Conservation (phyloP, 495 filamentous ascomycete genomes). For the Xylaria nigripes region DNA sequence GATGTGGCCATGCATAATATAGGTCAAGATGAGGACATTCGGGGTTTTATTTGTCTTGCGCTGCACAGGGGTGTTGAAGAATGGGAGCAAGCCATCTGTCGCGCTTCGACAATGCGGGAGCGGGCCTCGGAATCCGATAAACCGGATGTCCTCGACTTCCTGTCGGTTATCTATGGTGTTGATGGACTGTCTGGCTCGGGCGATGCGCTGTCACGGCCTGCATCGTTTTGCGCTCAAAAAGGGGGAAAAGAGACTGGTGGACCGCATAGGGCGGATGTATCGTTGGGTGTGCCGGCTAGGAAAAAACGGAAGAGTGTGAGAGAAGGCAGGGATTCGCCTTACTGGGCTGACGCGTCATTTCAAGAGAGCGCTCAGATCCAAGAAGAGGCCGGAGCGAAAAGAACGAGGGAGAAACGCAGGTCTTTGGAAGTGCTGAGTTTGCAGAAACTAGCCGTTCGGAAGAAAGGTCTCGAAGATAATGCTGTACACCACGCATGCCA, state of each 20-base stretch:
- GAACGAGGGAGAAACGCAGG: not conserved
- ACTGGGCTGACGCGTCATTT: not conserved
- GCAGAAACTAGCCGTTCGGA: not conserved
- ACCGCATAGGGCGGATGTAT: not conserved
- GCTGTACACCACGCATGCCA: not conserved
- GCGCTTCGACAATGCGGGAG: constrained; percentile 22
- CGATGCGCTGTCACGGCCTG: not conserved
- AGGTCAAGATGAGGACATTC: constrained; percentile 20
- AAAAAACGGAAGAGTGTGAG: not conserved
- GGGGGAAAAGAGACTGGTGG: constrained; percentile 6
- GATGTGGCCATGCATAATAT: constrained; percentile 14
- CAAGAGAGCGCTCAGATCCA: not conserved
- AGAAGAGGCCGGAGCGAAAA: not conserved
- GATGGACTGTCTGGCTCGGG: not conserved
- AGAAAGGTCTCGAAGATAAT: not conserved
- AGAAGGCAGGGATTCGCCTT: not conserved
- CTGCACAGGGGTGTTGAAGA: constrained; percentile 27
- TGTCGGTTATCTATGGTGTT: constrained; percentile 6
- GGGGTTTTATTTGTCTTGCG: constrained; percentile 17
- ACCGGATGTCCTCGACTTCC: constrained; percentile 17
- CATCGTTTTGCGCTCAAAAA: not conserved
- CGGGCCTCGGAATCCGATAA: constrained; percentile 12
- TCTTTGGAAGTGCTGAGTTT: not conserved
- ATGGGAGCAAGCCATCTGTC: constrained; percentile 25
- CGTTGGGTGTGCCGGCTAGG: not conserved